Conservation (phyloP, 2,329 filamentous ascomycete genomes). For the Anthostomella pinea region DNA sequence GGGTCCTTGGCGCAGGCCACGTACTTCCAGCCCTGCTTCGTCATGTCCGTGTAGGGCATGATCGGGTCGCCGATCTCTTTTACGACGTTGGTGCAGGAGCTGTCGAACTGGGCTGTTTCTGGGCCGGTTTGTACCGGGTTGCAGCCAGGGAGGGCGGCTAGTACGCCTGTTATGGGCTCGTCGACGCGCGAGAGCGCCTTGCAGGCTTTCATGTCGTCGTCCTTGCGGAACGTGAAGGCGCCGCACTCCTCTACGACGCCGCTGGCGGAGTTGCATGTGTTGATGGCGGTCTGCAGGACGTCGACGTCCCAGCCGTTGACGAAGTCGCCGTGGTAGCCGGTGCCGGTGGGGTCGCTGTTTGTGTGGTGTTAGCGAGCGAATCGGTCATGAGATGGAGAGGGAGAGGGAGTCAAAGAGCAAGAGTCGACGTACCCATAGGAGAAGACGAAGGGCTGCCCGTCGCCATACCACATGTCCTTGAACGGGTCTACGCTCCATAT, state of each 20-base stretch:
- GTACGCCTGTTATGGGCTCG: constrained; percentile 41
- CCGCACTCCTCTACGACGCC: constrained; percentile 43
- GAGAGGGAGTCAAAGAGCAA: neutral
- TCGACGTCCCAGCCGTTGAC: constrained; percentile 56
- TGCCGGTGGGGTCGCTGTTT: constrained; percentile 42
- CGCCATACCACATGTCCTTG: constrained; percentile 43
- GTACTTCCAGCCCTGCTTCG: constrained; percentile 45
- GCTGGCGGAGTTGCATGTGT: constrained; percentile 43
- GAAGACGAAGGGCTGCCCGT: constrained; percentile 49
- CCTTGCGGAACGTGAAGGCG: constrained; percentile 39
- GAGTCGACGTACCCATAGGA: constrained; percentile 30
- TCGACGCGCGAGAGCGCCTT: constrained; percentile 40
- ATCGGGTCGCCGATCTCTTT: constrained; percentile 36
- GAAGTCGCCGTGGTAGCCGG: constrained; percentile 57
- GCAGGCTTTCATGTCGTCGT: constrained; percentile 43
- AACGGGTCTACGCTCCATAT: constrained; percentile 52
- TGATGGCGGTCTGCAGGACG: constrained; percentile 48
- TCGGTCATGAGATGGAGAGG: too few species aligned
- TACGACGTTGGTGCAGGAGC: constrained; percentile 36
- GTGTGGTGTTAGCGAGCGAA: too few species aligned
- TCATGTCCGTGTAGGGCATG: constrained; percentile 45
- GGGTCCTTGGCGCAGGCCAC: constrained; percentile 46
- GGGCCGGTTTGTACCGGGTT: constrained; percentile 42
- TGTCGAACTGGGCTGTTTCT: constrained; percentile 19
- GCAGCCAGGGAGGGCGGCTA: constrained; percentile 52